Base-by-base conservation (phyloP, 495 filamentous ascomycete genomes). In the Hypomontagnella submonticulosa region DNA sequence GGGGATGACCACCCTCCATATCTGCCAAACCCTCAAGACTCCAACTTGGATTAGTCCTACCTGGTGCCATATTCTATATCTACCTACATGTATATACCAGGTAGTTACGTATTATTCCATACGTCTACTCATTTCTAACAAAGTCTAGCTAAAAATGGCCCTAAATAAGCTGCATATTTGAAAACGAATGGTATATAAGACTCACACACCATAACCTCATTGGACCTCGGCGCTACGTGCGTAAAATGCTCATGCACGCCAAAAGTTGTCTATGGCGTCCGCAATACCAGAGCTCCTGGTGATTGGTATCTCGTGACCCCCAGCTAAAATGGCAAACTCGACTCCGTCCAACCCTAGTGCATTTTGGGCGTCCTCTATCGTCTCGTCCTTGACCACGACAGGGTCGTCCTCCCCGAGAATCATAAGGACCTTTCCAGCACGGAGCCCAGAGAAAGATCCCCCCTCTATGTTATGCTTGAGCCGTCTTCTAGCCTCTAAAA, bases 331-430 rank as follows among this genome's bases (percentile, higher is more conserved):
- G 4, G 73, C 75, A 32, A 82, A 75, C 38, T 82, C 79, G n/a
- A 85, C 68, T 16, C 76, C 77, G 1, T 79, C 73, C 4, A 67
- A 65, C 0, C 83, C 83, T 23, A 86, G 58, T 1, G 75, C 72
- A 4, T 72, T 61, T 6, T 55, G 70, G 2, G 77, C 76, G 70
- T 87, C 85, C 34, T 80, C 79, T 1, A 80, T 70, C 43, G 81
- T 42, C 74, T 94, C 84, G 23, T 81, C 74, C 36, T 75, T 75
- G 0, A 80, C 61, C 41, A 88, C 73, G 9, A 88, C 77, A n/a
- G 79, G 72, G 74, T 89, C 87, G n/a, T 71, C 70, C 37, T 75
- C 74, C 0, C 82, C 87, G 5, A 84, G 71, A 11, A 88, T 61
- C 10, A 89, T 61, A 4, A 84, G 62, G 9, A 84, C 72, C 68